Percentiles rank a stretch among this genome's conserved stretches.
phyloP scores from a whole-genome alignment of 1,284 basidiomycete genomes.

The Exsudoporus floridanus region DNA sequence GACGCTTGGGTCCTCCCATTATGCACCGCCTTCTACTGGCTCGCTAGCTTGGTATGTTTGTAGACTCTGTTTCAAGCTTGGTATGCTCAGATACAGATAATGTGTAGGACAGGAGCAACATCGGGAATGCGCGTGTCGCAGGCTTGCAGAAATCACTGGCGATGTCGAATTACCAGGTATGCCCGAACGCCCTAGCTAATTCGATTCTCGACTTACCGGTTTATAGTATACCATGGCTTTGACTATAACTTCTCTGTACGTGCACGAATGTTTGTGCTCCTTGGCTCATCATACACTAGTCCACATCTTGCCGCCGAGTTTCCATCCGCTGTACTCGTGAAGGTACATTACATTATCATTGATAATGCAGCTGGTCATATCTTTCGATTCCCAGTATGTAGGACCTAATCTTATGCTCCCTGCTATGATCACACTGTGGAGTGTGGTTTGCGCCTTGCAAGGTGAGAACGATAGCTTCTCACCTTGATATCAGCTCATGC shows the following conservation, averaged over 20 bases:
- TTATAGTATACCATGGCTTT: constrained; percentile 49
- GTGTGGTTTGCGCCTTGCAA: constrained; percentile 53
- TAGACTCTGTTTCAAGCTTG: neutral
- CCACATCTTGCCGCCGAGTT: constrained; percentile 59
- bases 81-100: neutral
- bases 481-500: neutral
- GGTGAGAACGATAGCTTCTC: constrained; percentile 38
- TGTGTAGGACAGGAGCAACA: constrained; percentile 43
- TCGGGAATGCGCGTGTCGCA: constrained; percentile 60
- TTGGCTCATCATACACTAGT: constrained; percentile 27
- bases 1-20: constrained; percentile 50
- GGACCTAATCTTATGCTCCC: constrained; percentile 60
- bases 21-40: constrained; percentile 48
- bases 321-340: constrained; percentile 57
- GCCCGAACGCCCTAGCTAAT: neutral
- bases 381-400: constrained; percentile 39
- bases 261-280: neutral
- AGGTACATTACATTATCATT: constrained; percentile 34
- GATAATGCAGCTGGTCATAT: neutral
- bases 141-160: constrained; percentile 53
- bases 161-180: constrained; percentile 49
- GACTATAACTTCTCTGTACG: constrained; percentile 52
- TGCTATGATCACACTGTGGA: constrained; percentile 56
- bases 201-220: neutral
- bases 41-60: constrained; percentile 47